Percentiles rank a stretch among this genome's conserved stretches.
These are phyloP conservation scores for Trapa bicornis DNA, from an alignment of 345 rosid species.

Conservation along the genomic window DNA sequence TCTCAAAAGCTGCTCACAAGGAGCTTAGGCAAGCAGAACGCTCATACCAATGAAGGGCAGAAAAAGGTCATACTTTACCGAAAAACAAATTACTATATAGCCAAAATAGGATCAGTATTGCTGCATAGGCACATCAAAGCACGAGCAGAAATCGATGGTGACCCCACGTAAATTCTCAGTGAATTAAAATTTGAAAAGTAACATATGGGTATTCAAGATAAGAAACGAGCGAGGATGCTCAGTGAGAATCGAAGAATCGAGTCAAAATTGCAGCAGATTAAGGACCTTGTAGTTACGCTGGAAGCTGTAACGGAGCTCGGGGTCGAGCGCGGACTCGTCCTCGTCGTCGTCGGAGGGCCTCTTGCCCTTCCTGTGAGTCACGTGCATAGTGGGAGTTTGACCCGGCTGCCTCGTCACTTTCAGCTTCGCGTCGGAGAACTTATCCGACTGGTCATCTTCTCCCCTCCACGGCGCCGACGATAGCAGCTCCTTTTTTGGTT, in stretches of 20 bases:
- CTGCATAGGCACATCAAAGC: not conserved
- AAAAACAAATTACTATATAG: not conserved
- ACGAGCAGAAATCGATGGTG: not conserved
- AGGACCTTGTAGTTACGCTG: constrained; percentile 74
- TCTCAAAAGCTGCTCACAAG: not conserved
- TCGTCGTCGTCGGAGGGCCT: constrained; percentile 21
- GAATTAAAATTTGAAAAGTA: no score
- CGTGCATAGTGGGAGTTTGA: constrained; percentile 64
- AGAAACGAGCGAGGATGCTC: not conserved
- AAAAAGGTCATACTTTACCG: no score
- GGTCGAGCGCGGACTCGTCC: constrained; percentile 53
- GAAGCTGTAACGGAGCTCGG: constrained; percentile 95
- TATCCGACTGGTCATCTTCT: constrained; percentile 40
- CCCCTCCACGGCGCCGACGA: constrained; percentile 93
- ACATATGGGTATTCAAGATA: no score
- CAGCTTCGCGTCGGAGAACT: constrained; percentile 65
- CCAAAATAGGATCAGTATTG: not conserved
- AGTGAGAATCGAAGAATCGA: not conserved
- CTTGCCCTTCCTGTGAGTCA: constrained; percentile 35
- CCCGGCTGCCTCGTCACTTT: constrained; percentile 68
- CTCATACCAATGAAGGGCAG: no score
- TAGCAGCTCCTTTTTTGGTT: constrained; percentile 48
- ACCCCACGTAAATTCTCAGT: not conserved
- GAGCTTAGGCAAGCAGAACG: not conserved
- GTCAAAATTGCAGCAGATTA: not conserved